These are phyloP conservation scores for Heimioporus sp. DNA, from an alignment of 768 basidiomycete genomes.

Conservation along the genomic window DNA sequence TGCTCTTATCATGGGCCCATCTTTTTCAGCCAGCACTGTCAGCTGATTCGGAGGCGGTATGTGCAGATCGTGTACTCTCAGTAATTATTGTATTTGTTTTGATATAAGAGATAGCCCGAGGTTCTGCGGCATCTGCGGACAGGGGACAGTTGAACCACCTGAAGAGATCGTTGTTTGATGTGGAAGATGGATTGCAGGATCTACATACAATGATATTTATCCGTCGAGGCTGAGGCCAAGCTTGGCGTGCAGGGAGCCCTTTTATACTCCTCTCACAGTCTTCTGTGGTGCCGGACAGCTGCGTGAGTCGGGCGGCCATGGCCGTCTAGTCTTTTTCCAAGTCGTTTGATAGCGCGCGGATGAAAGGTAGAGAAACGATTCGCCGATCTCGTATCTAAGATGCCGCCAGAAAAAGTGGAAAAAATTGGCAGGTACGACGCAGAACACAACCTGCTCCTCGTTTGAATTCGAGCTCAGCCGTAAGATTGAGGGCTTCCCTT, in stretches of 20 bases:
- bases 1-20: too few species aligned
- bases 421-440: constrained; percentile 23
- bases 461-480: constrained; percentile 88
- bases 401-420: background rate
- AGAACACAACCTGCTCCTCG: constrained; percentile 80
- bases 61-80: too few species aligned
- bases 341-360: constrained; percentile 61
- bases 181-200: too few species aligned
- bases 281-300: constrained; percentile 51
- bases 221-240: constrained; percentile 95
- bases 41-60: too few species aligned
- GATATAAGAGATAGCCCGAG: too few species aligned
- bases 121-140: too few species aligned
- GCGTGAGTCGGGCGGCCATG: constrained; percentile 54
- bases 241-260: constrained; percentile 79
- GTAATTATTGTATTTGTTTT: too few species aligned
- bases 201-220: constrained; percentile 26
- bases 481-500: constrained; percentile 88
- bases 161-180: too few species aligned
- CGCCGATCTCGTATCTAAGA: constrained; percentile 82
- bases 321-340: constrained; percentile 67
- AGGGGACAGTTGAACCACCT: too few species aligned
- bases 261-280: constrained; percentile 77
- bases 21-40: too few species aligned
- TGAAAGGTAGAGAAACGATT: constrained; percentile 84